Percentiles rank a stretch among this genome's conserved stretches.
Evolutionary conservation across 768 basidiomycete genomes (phyloP).

Genomic region (Hypholoma sublateritium): DNA sequence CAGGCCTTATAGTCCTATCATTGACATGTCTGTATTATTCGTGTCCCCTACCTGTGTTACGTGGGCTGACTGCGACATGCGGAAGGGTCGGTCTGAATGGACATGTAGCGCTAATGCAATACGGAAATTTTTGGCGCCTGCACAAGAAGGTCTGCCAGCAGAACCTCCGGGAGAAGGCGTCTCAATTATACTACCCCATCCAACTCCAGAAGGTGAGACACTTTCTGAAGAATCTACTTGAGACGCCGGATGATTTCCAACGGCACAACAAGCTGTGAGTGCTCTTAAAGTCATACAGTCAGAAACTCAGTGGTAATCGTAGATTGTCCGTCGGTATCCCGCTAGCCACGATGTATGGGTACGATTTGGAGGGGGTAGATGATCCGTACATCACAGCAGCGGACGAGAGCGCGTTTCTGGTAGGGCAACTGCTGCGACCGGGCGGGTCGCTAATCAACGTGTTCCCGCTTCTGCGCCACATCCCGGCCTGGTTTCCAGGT

Average conservation of each 20-base stretch:
- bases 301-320: not conserved
- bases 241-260: conserved; percentile 11
- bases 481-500: conserved; percentile 18
- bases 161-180: conserved; percentile 26
- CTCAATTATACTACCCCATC: conserved; percentile 24
- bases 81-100: conserved; percentile 32
- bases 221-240: conserved; percentile 27
- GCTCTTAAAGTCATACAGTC: too few relatives aligned
- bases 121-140: conserved; percentile 35
- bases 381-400: conserved; percentile 15
- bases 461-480: conserved; percentile 11
- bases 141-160: conserved; percentile 37
- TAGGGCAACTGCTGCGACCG: conserved; percentile 1
- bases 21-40: conserved; percentile 2
- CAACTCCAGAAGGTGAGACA: conserved; percentile 29
- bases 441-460: conserved; percentile 12
- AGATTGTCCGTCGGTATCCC: conserved; percentile 1
- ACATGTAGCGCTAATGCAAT: conserved; percentile 31
- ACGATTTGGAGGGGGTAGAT: conserved; percentile 12
- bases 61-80: not conserved
- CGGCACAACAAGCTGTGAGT: conserved; percentile 13
- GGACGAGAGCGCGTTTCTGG: not conserved
- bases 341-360: conserved; percentile 17
- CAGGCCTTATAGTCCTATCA: conserved; percentile 30
- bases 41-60: not conserved